Conservation (phyloP, 2,329 filamentous ascomycete species). For the Fusarium sp. region DNA sequence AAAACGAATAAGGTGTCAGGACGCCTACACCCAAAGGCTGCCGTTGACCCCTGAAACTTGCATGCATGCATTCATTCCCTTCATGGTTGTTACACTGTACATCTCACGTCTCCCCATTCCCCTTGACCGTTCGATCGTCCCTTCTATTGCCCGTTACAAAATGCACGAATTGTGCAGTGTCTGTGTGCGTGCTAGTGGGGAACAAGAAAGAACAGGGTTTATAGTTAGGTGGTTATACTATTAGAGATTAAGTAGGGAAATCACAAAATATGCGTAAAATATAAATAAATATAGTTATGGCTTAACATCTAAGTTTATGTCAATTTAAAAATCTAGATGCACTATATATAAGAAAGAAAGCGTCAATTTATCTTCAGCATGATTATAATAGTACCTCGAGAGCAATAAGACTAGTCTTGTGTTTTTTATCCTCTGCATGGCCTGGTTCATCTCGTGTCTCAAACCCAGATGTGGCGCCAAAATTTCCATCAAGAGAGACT, state of each 20-base stretch:
- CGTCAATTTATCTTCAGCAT: too few species aligned
- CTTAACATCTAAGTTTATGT: too few species aligned
- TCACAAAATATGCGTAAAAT: too few species aligned
- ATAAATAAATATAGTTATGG: too few species aligned
- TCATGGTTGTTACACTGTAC: slow-evolving; percentile 16
- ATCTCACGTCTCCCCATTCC: slow-evolving; percentile 15
- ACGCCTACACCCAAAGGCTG: not conserved
- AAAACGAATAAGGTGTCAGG: slow-evolving; percentile 23
- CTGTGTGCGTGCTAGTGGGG: too few species aligned
- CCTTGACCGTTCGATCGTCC: slow-evolving; percentile 25
- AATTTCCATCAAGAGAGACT: slow-evolving; percentile 6
- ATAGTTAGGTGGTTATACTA: too few species aligned
- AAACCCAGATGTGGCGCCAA: slow-evolving; percentile 19
- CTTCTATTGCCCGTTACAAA: slow-evolving; percentile 20
- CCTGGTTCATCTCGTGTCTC: slow-evolving; percentile 12
- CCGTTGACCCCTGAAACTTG: slow-evolving; percentile 34
- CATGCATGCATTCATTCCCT: slow-evolving; percentile 32
- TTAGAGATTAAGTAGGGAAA: too few species aligned
- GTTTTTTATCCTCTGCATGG: not conserved
- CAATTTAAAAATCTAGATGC: too few species aligned
- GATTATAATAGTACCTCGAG: too few species aligned
- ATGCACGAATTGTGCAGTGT: slow-evolving; percentile 10
- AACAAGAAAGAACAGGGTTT: too few species aligned
- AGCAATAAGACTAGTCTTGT: too few species aligned
- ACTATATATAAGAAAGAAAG: too few species aligned